These are phyloP conservation scores for Coemansia sp. DNA, from an alignment of 192 early-diverging fungal species.

Conservation along the genomic window DNA sequence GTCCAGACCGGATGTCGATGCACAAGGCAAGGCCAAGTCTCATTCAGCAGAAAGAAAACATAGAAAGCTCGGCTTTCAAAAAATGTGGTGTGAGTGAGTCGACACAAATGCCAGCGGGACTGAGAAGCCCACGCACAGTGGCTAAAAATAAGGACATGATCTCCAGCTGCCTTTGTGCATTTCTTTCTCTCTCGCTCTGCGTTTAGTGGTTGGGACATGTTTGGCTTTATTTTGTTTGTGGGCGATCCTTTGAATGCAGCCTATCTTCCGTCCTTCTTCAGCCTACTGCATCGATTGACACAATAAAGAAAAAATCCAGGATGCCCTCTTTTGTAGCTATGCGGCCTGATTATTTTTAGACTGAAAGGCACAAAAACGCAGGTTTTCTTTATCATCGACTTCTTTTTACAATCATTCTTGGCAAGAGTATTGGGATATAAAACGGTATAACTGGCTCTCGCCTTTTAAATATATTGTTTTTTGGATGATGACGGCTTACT, in stretches of 20 bases:
- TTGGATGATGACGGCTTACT: too few species aligned
- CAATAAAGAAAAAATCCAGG: too few species aligned
- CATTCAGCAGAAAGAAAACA: constrained; percentile 5
- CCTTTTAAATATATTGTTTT: too few species aligned
- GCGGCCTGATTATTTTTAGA: too few species aligned
- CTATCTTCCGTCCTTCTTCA: too few species aligned
- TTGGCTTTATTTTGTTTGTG: background rate
- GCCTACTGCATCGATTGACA: too few species aligned
- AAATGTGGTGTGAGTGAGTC: constrained; percentile 9
- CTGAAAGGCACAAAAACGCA: too few species aligned
- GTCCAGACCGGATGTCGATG: constrained; percentile 1
- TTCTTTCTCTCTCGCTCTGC: background rate
- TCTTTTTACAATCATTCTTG: too few species aligned
- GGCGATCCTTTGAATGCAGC: background rate
- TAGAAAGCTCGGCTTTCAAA: background rate
- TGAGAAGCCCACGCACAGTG: background rate
- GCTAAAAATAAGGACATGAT: constrained; percentile 13
- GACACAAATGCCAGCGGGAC: background rate
- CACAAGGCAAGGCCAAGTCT: background rate
- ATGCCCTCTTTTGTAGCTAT: too few species aligned
- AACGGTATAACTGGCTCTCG: too few species aligned
- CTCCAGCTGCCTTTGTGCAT: constrained; percentile 8
- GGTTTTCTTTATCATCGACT: too few species aligned
- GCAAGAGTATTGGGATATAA: too few species aligned
- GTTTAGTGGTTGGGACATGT: background rate